These are phyloP conservation scores for Gossypium trilobum DNA, from an alignment of 441 rosid genomes.

Conservation along the genomic window DNA sequence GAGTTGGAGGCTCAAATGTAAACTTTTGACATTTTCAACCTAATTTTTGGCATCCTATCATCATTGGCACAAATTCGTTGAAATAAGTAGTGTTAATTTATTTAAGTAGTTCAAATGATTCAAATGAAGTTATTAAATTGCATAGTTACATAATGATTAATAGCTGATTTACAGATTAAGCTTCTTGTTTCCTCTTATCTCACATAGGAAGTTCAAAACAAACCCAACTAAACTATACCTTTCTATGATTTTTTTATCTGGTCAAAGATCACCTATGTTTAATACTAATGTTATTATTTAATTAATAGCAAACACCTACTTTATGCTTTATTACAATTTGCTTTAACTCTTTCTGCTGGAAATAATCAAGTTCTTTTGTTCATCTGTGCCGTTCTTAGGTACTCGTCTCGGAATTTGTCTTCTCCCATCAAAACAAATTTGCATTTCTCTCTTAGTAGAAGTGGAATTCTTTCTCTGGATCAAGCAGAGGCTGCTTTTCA, in stretches of 20 bases:
- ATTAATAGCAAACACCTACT: not conserved
- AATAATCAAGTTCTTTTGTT: not conserved
- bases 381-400: conserved; percentile 35
- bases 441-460: conserved; percentile 88
- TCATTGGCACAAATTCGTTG: not conserved
- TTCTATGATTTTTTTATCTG: not conserved
- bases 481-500: conserved; percentile 89
- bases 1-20: not conserved
- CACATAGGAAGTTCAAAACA: not conserved
- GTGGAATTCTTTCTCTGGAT: conserved; percentile 81
- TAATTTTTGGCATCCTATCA: not conserved
- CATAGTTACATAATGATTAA: not conserved
- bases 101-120: not conserved
- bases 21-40: not conserved
- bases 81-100: not conserved
- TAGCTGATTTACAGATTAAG: not conserved
- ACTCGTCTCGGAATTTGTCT: conserved; percentile 80
- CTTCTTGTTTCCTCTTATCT: not conserved
- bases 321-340: not conserved
- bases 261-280: not conserved
- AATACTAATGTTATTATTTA: not conserved
- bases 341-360: not conserved
- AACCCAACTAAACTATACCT: not conserved
- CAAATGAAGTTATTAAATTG: not conserved
- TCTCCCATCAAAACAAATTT: conserved; percentile 88